phyloP scores from a whole-genome alignment of 768 basidiomycete species.

The Podaxis sp. region DNA sequence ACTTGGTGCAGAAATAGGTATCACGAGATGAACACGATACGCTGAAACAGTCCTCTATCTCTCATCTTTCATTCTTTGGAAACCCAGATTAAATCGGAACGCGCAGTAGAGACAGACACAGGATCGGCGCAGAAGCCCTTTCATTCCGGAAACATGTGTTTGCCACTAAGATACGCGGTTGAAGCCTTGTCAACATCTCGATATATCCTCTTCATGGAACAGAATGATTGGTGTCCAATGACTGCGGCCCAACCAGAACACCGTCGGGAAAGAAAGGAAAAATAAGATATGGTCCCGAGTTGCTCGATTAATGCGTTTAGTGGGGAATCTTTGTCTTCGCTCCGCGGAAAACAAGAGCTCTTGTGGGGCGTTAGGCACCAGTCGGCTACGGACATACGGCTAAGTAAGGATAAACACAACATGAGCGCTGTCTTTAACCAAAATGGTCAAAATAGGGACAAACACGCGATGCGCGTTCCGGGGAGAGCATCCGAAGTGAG shows the following conservation, averaged over 20 bases:
- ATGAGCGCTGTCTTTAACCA: neutral
- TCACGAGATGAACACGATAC: slow-evolving; percentile 3
- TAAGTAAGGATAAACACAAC: neutral
- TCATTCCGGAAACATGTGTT: slow-evolving; percentile 1
- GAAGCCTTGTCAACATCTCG: neutral
- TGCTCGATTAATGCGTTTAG: neutral
- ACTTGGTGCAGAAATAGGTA: neutral
- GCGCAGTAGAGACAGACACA: neutral
- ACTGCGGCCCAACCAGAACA: neutral
- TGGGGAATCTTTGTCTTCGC: neutral
- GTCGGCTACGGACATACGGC: slow-evolving; percentile 5
- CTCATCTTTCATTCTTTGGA: neutral
- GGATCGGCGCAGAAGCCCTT: slow-evolving; percentile 1
- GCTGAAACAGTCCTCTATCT: neutral
- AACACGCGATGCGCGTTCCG: neutral
- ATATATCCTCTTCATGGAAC: neutral
- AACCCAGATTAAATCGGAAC: neutral
- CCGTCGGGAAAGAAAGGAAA: neutral
- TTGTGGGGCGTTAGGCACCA: neutral
- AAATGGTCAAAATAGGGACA: neutral
- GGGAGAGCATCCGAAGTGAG: neutral
- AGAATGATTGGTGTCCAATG: neutral
- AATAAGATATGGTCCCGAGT: slow-evolving; percentile 4
- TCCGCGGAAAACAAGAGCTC: slow-evolving; percentile 11
- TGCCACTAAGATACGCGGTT: neutral